Percentiles rank a stretch among this genome's conserved stretches.
phyloP scores from a whole-genome alignment of 192 early-diverging fungal species.

The Backusella luteola region DNA sequence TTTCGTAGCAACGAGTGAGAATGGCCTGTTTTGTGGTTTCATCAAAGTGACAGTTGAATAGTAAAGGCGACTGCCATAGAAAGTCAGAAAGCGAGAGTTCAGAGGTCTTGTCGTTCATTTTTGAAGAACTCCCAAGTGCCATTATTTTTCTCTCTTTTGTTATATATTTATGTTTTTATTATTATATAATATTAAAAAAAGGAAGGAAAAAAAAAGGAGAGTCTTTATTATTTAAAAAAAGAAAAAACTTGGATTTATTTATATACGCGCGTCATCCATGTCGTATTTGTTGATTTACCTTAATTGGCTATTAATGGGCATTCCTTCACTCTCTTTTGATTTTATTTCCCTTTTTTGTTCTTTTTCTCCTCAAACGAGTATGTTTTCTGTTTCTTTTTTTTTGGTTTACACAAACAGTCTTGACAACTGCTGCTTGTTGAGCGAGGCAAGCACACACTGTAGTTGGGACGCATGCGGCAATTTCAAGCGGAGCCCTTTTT shows the following conservation, averaged over 20 bases:
- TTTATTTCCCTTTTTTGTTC: background rate
- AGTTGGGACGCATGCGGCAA: background rate
- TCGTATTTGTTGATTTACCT: background rate
- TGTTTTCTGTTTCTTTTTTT: background rate
- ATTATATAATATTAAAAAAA: too few species aligned
- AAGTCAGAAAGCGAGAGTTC: slow-evolving; percentile 20
- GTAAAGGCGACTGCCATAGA: slow-evolving; percentile 26
- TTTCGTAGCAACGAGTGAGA: slow-evolving; percentile 41
- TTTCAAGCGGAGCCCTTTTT: background rate
- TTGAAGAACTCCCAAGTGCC: background rate
- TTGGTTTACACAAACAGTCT: background rate
- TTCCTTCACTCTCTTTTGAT: background rate
- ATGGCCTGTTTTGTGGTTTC: slow-evolving; percentile 45
- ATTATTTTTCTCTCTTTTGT: background rate
- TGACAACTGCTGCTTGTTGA: background rate
- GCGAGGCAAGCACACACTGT: too few species aligned
- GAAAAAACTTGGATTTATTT: background rate
- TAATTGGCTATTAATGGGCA: background rate
- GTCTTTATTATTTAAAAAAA: background rate
- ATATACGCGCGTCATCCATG: background rate
- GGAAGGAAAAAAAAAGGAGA: background rate
- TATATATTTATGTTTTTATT: too few species aligned
- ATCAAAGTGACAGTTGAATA: slow-evolving; percentile 41
- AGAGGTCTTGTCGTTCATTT: background rate
- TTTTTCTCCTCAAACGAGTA: background rate